A percentile compares a stretch with the other conserved stretches of the same genome.
These are phyloP conservation scores for Zygnema circumcarinatum DNA, from an alignment of 139 green algal species.

Conservation along the genomic window DNA sequence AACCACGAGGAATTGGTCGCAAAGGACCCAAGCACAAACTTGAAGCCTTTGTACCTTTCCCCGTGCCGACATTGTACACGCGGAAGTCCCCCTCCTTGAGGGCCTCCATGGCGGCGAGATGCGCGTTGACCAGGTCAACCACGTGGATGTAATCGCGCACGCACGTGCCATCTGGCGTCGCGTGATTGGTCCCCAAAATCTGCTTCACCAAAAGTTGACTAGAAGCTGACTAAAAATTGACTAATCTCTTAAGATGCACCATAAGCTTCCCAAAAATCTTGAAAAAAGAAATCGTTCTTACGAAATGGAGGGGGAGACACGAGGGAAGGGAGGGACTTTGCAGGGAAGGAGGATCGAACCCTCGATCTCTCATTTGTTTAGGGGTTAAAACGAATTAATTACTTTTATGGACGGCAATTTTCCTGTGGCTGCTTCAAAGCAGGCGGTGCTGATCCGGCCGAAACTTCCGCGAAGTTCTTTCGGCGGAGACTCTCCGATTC, in stretches of 20 bases:
- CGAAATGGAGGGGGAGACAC: too few species aligned
- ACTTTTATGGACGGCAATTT: slow-evolving; percentile 62
- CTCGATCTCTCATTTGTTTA: too few species aligned
- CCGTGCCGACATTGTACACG: slow-evolving; percentile 76
- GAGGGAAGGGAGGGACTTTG: not conserved
- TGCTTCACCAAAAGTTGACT: too few species aligned
- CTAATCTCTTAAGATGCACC: too few species aligned
- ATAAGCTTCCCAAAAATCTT: too few species aligned
- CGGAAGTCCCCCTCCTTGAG: not conserved
- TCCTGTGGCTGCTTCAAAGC: slow-evolving; percentile 74
- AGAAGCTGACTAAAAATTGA: too few species aligned
- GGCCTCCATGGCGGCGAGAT: slow-evolving; percentile 57
- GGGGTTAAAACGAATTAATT: too few species aligned
- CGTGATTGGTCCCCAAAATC: slow-evolving; percentile 59
- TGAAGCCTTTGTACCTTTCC: too few species aligned
- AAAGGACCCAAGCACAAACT: too few species aligned
- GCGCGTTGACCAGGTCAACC: slow-evolving; percentile 72
- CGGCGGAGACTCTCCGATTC: slow-evolving; percentile 72
- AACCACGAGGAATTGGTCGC: too few species aligned
- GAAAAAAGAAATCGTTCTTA: too few species aligned
- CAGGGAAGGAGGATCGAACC: too few species aligned
- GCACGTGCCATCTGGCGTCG: slow-evolving; percentile 61
- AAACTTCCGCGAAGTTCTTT: slow-evolving; percentile 65
- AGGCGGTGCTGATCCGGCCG: slow-evolving; percentile 72
- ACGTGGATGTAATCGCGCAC: slow-evolving; percentile 80